Percentiles rank a stretch among this genome's conserved stretches.
phyloP scores from a whole-genome alignment of 2,329 filamentous ascomycete genomes.

The Exophiala oligosperma region DNA sequence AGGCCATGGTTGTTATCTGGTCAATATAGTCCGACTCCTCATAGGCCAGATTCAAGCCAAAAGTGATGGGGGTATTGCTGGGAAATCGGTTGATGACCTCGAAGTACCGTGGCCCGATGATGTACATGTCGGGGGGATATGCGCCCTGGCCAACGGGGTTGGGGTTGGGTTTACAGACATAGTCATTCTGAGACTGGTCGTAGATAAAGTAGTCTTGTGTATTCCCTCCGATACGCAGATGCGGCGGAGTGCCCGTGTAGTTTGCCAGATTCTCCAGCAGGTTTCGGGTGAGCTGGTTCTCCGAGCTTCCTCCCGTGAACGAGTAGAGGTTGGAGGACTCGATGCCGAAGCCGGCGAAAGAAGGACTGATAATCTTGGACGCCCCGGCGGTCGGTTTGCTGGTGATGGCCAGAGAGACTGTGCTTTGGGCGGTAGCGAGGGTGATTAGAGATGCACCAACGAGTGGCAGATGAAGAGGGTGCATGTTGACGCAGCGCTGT shows the following conservation, averaged over 20 bases:
- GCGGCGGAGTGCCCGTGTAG: constrained; percentile 50
- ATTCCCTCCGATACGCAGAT: constrained; percentile 53
- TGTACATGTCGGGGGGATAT: constrained; percentile 44
- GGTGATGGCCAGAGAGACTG: constrained; percentile 19
- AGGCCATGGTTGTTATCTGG: constrained; percentile 44
- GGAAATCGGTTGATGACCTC: constrained; percentile 51
- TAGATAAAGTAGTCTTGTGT: constrained; percentile 54
- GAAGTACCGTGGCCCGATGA: constrained; percentile 51
- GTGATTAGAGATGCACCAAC: constrained; percentile 13
- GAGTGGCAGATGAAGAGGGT: constrained; percentile 21
- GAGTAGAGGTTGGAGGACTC: constrained; percentile 55
- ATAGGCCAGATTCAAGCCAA: constrained; percentile 53
- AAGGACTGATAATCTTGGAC: constrained; percentile 38
- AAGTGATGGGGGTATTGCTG: constrained; percentile 51
- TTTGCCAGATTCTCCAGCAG: constrained; percentile 51
- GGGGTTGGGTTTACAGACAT: constrained; percentile 41
- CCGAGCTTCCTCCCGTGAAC: constrained; percentile 45
- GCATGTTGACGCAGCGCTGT: constrained; percentile 8
- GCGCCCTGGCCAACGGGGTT: constrained; percentile 40
- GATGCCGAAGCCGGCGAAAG: constrained; percentile 53
- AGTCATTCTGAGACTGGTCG: constrained; percentile 37
- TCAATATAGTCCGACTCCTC: constrained; percentile 45
- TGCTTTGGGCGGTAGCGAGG: constrained; percentile 18
- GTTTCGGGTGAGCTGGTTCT: constrained; percentile 49
- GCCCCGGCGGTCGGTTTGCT: constrained; percentile 22